Conservation (phyloP, 1,139 yeast species). For the Nakaseomyces delphensis region DNA sequence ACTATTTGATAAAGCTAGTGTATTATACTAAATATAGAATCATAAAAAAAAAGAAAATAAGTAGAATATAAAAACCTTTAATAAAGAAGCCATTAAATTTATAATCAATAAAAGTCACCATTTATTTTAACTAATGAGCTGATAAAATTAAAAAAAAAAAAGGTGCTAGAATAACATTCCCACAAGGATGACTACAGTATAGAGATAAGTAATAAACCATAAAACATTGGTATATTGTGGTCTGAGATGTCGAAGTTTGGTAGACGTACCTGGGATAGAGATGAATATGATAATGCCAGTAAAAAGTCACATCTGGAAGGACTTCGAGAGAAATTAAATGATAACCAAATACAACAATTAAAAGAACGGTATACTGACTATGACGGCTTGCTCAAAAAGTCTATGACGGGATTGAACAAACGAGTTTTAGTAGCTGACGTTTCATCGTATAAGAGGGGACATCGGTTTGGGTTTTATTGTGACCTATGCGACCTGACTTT, state of each 20-base stretch:
- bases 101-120: no score
- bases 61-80: background rate
- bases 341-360: conserved; percentile 15
- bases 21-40: conserved; percentile 40
- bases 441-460: conserved; percentile 42
- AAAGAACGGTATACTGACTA: conserved; percentile 24
- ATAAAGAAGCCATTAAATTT: no score
- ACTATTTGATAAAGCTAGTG: conserved; percentile 86
- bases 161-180: no score
- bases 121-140: no score
- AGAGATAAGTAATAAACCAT: no score
- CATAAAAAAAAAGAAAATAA: background rate
- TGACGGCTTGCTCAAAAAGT: conserved; percentile 26
- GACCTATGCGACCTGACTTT: conserved; percentile 70
- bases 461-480: conserved; percentile 76
- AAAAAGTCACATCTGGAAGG: conserved; percentile 14
- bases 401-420: conserved; percentile 39
- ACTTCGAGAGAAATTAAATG: conserved; percentile 11
- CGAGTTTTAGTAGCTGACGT: conserved; percentile 38
- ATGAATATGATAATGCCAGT: conserved; percentile 50
- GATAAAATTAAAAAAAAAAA: no score
- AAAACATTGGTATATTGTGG: no score
- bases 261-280: conserved; percentile 61
- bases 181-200: no score
- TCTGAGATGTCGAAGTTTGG: conserved; percentile 42